Conservation (phyloP, 176 grass and related monocot species). For the Lolium multiflorum region DNA sequence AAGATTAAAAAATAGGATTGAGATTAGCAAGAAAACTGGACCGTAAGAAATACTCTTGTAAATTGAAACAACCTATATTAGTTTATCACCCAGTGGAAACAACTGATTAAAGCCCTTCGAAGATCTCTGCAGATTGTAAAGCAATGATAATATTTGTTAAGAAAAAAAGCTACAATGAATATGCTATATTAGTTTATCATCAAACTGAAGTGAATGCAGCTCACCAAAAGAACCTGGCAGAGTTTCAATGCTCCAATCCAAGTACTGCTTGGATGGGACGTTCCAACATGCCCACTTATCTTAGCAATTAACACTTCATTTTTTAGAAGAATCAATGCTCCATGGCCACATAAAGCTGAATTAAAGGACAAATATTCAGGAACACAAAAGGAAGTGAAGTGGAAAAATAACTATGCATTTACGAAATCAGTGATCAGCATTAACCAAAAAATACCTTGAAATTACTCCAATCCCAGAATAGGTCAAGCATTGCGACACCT, state of each 20-base stretch:
- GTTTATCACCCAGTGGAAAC: too few relatives aligned
- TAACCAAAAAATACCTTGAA: too few relatives aligned
- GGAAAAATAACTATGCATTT: neutral
- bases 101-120: constrained; percentile 49
- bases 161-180: neutral
- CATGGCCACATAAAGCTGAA: constrained; percentile 84
- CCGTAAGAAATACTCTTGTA: too few relatives aligned
- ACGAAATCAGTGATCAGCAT: too few relatives aligned
- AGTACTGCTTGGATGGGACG: constrained; percentile 41
- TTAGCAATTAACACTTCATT: constrained; percentile 58
- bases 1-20: too few relatives aligned
- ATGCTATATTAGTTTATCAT: neutral
- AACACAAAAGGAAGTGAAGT: constrained; percentile 29
- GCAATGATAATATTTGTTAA: constrained; percentile 31
- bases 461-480: too few relatives aligned
- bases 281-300: constrained; percentile 51
- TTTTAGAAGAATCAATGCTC: constrained; percentile 59
- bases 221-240: constrained; percentile 74
- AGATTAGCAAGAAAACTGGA: too few relatives aligned
- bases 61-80: too few relatives aligned
- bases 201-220: neutral
- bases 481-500: too few relatives aligned
- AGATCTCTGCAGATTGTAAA: constrained; percentile 58
- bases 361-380: constrained; percentile 35
- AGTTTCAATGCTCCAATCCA: constrained; percentile 70